Conservation (phyloP, 345 rosid species). For the Dipteronia sinensis region DNA sequence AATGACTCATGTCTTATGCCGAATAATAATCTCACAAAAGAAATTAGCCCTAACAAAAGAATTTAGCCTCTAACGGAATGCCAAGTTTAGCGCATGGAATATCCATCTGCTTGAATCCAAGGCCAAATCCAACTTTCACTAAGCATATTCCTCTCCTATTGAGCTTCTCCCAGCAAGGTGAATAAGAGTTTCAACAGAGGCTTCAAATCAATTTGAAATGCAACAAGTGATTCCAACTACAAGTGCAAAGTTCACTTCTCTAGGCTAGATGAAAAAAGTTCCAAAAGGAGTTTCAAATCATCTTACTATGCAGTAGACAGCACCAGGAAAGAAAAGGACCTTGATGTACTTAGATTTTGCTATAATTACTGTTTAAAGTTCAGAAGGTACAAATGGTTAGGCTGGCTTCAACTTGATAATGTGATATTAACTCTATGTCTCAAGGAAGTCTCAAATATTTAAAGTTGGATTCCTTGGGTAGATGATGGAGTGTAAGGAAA, state of each 20-base stretch:
- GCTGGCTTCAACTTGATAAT: not conserved
- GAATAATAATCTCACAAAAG: conserved; percentile 5
- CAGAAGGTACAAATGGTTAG: not conserved
- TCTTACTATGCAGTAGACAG: not conserved
- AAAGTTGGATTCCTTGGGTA: not conserved
- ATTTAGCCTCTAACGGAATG: not conserved
- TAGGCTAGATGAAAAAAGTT: not conserved
- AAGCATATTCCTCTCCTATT: not conserved
- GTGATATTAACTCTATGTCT: conserved; percentile 3
- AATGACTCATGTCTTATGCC: not conserved
- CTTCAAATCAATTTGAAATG: not conserved
- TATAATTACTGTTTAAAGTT: not conserved
- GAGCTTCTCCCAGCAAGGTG: not conserved
- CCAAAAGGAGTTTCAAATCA: conserved; percentile 1
- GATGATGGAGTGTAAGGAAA: not conserved
- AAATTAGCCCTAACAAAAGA: not conserved
- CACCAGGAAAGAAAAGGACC: not conserved
- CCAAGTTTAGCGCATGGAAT: not conserved
- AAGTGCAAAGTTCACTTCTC: not conserved
- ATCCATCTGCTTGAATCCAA: not conserved
- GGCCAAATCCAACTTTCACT: not conserved
- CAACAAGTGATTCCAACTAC: conserved; percentile 2
- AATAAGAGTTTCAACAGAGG: not conserved
- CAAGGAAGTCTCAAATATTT: not conserved
- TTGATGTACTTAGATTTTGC: not conserved